Base-by-base conservation (phyloP, 306 rosid species). In the Corylus americana region DNA sequence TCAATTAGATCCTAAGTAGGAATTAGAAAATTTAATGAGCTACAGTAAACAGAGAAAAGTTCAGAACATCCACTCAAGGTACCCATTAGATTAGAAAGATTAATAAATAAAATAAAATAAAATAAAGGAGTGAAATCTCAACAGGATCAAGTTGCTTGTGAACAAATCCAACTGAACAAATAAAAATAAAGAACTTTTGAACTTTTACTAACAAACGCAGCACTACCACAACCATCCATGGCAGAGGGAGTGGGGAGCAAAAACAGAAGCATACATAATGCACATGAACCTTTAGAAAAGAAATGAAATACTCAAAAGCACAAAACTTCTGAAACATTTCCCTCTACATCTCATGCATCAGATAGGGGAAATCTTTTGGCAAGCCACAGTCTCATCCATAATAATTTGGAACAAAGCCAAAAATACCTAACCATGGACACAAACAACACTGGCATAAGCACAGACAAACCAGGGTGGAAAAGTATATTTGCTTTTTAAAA, bases 1-100 rank as follows among this genome's bases (percentile, higher is more conserved):
- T 73, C 83, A 75, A 86, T 81, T 78, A 90, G 89, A 82, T 85
- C 89, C 98, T 94, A 77, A 72, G 81, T 7, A 53, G 70, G 73
- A 81, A 85, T 78, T 71, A 25, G 17, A 59, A 11, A 77, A 75
- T 49, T 63, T 71, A 59, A 53, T 63, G 73, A 77, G 75, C 44
- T 75, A 71, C 75, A 85, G 77, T 50, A 73, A 73, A 77, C 3
- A 50, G 61, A 58, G 53, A 20, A 12, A 62, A 74, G 49, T 55
- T 73, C 77, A 12, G 72, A 74, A 42, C 76, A 77, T 50, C 47
- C 29, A 22, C 50, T 58, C 9, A 57, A 48, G 54, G 44, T 61
- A 14, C 18, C 39, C 14, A 63, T 14, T 73, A 73, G 48, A 63
- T 44, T 54, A 20, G 22, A n/a, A n/a, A 27, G 20, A 69, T 29